Evolutionary conservation across 345 rosid species (phyloP), one percentile per base, ranked within the genome.

Genomic region (Aurinia saxatilis): DNA sequence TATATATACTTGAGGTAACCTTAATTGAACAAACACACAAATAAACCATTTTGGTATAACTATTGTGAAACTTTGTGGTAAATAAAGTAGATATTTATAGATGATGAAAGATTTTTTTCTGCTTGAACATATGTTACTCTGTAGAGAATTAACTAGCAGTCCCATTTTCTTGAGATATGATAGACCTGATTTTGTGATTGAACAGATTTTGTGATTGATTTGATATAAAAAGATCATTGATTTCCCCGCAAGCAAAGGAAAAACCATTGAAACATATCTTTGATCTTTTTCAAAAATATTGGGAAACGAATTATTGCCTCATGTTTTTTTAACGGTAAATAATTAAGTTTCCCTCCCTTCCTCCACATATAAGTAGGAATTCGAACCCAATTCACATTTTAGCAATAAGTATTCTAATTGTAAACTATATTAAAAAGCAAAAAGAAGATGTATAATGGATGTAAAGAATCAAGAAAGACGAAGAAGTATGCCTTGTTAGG

Each of bases 161-260:
- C 45, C 13, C 30, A 21, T 6, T 27, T n/a, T 48, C 16, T 27
- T 10, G 30, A 49, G 36, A 49, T 29, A 49, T 27, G 4, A 30
- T 13, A 6, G 10, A 31, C n/a, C 10, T 7, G 11, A 33, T 33
- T 2, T 33, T 33, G 36, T 33, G 36, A 7, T 33, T 33, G 9
- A 31, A 30, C 56, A 23, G 34, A n/a, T 63, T 33, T 51, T 60
- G 35, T 51, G 41, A 30, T 12, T 2, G 37, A 52, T 35, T 21
- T 52, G 73, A 19, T 60, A 17, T 36, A 45, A 60, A 68, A 60
- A 45, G 56, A 37, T 11, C 5, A 50, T 18, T 9, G 2, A 47
- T 54, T 18, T 21, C 7, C 63, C 65, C 75, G 75, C 54, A 71
- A 71, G 48, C 41, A 57, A 57, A 71, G 75, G 55, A 64, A 71